Conservation (phyloP, 192 early-diverging fungal species). For the Globomyces pollinis-pini region DNA sequence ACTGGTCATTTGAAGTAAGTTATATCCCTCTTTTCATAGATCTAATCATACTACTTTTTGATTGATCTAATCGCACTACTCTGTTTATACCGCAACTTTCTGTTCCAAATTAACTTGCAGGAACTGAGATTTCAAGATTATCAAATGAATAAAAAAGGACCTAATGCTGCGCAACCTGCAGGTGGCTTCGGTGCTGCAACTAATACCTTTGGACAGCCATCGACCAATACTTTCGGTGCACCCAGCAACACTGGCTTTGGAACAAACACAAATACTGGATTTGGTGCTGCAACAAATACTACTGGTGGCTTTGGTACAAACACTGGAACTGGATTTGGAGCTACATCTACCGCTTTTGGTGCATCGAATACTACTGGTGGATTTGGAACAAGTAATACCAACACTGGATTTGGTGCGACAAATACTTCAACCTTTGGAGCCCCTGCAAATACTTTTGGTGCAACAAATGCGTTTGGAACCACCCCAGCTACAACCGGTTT, state of each 20-base stretch:
- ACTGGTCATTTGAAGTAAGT: conserved; percentile 81
- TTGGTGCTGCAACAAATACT: conserved; percentile 6
- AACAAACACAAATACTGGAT: neutral
- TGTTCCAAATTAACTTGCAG: conserved; percentile 19
- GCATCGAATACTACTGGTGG: conserved; percentile 1
- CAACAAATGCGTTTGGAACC: conserved; percentile 29
- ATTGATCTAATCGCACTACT: no score
- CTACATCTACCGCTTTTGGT: conserved; percentile 14
- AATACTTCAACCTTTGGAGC: conserved; percentile 21
- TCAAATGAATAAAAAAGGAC: conserved; percentile 61
- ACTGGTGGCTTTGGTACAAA: conserved; percentile 6
- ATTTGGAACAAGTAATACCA: neutral
- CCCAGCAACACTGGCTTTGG: conserved; percentile 15
- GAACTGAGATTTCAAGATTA: conserved; percentile 89
- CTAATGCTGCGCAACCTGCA: conserved; percentile 32
- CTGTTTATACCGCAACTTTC: no score
- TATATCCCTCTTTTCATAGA: no score
- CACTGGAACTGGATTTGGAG: conserved; percentile 20
- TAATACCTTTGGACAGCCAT: conserved; percentile 23
- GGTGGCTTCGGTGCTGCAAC: conserved; percentile 38
- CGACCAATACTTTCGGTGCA: conserved; percentile 6
- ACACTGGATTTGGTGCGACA: conserved; percentile 9
- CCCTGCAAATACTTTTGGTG: conserved; percentile 24
- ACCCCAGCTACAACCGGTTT: conserved; percentile 1
- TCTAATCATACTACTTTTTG: no score